Base-by-base conservation (phyloP, 768 basidiomycete species). In the Lentinula raphanica region DNA sequence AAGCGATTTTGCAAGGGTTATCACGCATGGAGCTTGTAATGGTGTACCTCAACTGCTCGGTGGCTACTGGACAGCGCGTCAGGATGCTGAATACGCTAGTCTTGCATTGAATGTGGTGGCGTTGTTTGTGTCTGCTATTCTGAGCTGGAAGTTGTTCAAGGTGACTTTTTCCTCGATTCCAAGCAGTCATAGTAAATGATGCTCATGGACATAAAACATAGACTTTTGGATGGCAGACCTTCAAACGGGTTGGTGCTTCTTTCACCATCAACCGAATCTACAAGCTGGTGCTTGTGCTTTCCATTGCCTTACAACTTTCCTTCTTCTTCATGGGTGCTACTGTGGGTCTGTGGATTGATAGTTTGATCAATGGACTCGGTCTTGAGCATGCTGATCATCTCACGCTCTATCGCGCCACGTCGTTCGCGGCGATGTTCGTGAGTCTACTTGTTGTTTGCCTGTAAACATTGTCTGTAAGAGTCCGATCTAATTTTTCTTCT, bases 161-260 rank as follows among this genome's bases (percentile, higher is more conserved):
- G 90, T 90, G 54, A 12, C 31, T 38, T 32, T 3, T 28, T 21
- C 50, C 38, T 56, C 38, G 11, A n/a, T n/a, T n/a, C n/a, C n/a
- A n/a, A n/a, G n/a, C 15, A 25, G 0, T 12, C 2, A 2, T 36
- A 40, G 36, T 35, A 56, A 32, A 19, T 27, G n/a, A 39, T 38
- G 23, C 39, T 17, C n/a, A n/a, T n/a, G n/a, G n/a, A n/a, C n/a
- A n/a, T 48, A 19, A 13, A 23, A 3, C 5, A 17, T 55, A 89
- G 87, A 65, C 78, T 15, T 92, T 89, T 67, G 88, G 90, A 44
- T 93, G 90, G 90, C 88, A 90, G 70, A 93, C 90, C 0, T 93
- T 92, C 79, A 90, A 90, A 69, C 87, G 89, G 58, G 83, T 92
- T 53, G 90, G 90, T 36, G 89, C 90, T 11, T 88, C 85, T 5